Conservation (phyloP, 495 filamentous ascomycete species). For the Beverwykella pulmonaria region DNA sequence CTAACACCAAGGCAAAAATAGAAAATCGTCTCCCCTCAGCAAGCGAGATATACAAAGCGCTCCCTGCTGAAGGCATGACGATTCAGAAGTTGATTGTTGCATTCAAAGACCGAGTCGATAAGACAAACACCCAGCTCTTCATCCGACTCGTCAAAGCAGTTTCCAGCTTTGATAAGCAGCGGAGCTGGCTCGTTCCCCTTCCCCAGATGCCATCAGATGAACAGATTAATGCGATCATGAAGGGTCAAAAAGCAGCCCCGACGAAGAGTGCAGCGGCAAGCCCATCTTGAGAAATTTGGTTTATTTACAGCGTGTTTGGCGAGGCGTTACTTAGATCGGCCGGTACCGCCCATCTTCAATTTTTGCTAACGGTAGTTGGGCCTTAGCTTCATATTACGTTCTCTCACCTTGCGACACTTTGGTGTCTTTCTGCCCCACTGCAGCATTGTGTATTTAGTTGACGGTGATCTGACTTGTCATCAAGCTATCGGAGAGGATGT, state of each 20-base stretch:
- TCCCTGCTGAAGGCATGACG: slow-evolving; percentile 68
- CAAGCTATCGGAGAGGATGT: neutral
- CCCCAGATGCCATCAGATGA: slow-evolving; percentile 29
- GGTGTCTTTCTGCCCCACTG: neutral
- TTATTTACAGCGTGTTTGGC: neutral
- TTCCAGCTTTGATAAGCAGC: slow-evolving; percentile 48
- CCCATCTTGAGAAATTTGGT: slow-evolving; percentile 12
- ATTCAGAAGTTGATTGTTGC: slow-evolving; percentile 62
- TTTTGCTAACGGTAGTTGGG: neutral
- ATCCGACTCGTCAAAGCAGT: slow-evolving; percentile 58
- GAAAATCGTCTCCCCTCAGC: slow-evolving; percentile 51
- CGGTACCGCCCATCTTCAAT: neutral
- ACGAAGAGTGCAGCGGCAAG: slow-evolving; percentile 8
- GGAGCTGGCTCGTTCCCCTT: slow-evolving; percentile 21
- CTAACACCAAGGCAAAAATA: slow-evolving; percentile 18
- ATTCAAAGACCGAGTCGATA: slow-evolving; percentile 62
- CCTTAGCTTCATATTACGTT: neutral
- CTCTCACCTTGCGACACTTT: neutral
- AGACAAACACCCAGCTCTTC: slow-evolving; percentile 50
- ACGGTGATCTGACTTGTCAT: neutral
- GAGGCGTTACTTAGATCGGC: neutral
- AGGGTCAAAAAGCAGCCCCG: slow-evolving; percentile 2
- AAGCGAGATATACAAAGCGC: slow-evolving; percentile 70
- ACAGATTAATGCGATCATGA: slow-evolving; percentile 8
- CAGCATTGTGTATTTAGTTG: neutral